Evolutionary conservation across 2,329 filamentous ascomycete species (phyloP).

Genomic region (Harringtonia lauricola): DNA sequence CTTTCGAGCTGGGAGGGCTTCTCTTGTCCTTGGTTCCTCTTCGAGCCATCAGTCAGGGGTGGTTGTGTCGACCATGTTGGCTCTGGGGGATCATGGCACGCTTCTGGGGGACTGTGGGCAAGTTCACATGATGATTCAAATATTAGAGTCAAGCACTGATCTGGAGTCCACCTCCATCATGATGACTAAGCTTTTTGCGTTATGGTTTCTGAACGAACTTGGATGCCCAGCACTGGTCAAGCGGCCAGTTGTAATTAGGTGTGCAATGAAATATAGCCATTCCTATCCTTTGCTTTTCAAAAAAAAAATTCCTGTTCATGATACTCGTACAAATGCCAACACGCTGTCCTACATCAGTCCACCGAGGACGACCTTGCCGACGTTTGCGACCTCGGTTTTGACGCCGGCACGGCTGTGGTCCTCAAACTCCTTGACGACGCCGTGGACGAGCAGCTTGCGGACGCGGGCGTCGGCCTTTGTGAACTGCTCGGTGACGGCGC

Average conservation of each 20-base stretch:
- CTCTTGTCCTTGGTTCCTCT: neutral
- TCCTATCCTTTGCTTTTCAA: neutral
- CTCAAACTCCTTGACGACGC: conserved; percentile 86
- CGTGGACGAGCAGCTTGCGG: conserved; percentile 79
- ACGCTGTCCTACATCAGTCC: conserved; percentile 74
- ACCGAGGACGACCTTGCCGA: conserved; percentile 81
- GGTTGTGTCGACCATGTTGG: neutral
- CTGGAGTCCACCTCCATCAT: conserved; percentile 25
- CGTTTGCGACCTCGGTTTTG: conserved; percentile 68
- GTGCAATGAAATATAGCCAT: too few relatives aligned
- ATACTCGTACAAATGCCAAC: too few relatives aligned
- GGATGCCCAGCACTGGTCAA: conserved; percentile 7
- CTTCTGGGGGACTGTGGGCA: conserved; percentile 14
- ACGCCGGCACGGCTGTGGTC: conserved; percentile 67
- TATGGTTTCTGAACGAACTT: conserved; percentile 28
- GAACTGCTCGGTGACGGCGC: conserved; percentile 70
- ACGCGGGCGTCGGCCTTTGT: conserved; percentile 79
- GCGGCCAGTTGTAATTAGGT: conserved; percentile 3
- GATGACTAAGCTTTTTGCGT: conserved; percentile 29
- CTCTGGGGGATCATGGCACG: neutral
- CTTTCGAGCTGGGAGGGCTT: neutral
- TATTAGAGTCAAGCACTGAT: conserved; percentile 99
- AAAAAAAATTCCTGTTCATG: neutral
- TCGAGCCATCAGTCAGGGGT: neutral
- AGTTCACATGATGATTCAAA: conserved; percentile 84